Base-by-base conservation (phyloP, 2,329 filamentous ascomycete species). In the Beauveria varroae region DNA sequence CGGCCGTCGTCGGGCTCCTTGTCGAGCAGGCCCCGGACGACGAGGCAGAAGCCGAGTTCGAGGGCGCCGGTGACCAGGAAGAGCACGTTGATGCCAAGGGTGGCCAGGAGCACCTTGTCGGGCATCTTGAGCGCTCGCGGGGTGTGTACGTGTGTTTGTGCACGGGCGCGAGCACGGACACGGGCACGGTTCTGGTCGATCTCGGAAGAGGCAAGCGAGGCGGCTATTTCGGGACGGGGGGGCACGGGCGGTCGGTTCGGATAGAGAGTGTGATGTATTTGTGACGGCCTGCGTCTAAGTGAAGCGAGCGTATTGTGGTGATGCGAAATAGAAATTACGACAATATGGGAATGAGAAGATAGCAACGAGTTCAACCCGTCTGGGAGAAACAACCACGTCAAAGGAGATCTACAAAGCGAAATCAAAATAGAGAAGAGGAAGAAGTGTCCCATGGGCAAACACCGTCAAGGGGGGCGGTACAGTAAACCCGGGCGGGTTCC, bases 41-140 rank as follows among this genome's bases (percentile, higher is more conserved):
- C 74, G 70, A 85, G 69, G 58, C 77, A 80, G 71, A 85, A 85
- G 62, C 76, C 81, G 63, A 86, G 72, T 70, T 82, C 78, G 68
- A 85, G 72, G 66, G 79, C 76, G 60, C 83, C 83, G 63, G 81
- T 80, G 60, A 74, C 68, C 65, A 81, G 76, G 71, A 85, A 85
- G 66, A 85, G 70, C 61, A 74, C 64, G 69, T 83, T 80, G 68
- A 75, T 72, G 65, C 70, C 71, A 65, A 82, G 68, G 62, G 81
- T 81, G 65, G 79, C 72, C 65, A 78, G 65, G 63, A 83, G 77
- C 64, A 85, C 75, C 66, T 81, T 83, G 77, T 81, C 84, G 62
- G 76, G 77, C 82, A 85, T 85, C 22, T 60, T 68, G 63, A 49
- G 50, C 28, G 57, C 14, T 60, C 56, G 20, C 34, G 34, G 5